phyloP scores from a whole-genome alignment of 2,329 filamentous ascomycete genomes.

The Fusarium illudens region DNA sequence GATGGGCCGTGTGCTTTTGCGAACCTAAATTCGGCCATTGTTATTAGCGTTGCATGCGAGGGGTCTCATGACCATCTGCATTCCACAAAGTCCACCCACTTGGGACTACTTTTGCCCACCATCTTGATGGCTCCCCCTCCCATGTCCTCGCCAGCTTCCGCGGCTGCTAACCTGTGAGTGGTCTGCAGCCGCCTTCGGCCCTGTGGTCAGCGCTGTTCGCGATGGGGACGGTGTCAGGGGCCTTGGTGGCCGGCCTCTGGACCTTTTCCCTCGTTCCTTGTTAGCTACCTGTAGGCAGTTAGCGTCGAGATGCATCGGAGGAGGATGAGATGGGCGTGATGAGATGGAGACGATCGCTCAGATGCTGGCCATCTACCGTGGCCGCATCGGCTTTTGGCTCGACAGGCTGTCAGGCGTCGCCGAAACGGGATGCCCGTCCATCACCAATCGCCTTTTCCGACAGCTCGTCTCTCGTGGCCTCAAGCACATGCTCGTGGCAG shows the following conservation, averaged over 20 bases:
- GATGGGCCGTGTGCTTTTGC: conserved; percentile 39
- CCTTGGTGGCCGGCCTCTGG: conserved; percentile 13
- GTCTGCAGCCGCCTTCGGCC: conserved; percentile 25
- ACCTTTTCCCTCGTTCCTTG: background rate
- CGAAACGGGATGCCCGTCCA: conserved; percentile 24
- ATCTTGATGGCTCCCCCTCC: conserved; percentile 30
- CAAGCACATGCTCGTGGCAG: conserved; percentile 10
- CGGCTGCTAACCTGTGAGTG: conserved; percentile 25
- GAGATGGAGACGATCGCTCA: conserved; percentile 10
- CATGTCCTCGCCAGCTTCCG: conserved; percentile 28
- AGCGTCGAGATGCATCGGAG: conserved; percentile 15
- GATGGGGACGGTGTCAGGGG: conserved; percentile 25
- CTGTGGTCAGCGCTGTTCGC: conserved; percentile 25
- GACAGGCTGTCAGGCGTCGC: conserved; percentile 16
- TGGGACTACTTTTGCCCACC: conserved; percentile 33
- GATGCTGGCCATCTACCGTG: conserved; percentile 17
- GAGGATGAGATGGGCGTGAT: conserved; percentile 23
- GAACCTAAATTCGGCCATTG: conserved; percentile 44
- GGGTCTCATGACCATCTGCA: conserved; percentile 44
- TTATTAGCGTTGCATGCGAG: conserved; percentile 42
- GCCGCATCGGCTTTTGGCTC: conserved; percentile 27
- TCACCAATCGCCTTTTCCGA: conserved; percentile 19
- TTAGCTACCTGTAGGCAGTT: background rate
- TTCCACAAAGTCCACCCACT: conserved; percentile 39
- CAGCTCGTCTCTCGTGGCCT: conserved; percentile 6